These are phyloP conservation scores for Neurospora terricola DNA, from an alignment of 495 filamentous ascomycete genomes.

Conservation along the genomic window DNA sequence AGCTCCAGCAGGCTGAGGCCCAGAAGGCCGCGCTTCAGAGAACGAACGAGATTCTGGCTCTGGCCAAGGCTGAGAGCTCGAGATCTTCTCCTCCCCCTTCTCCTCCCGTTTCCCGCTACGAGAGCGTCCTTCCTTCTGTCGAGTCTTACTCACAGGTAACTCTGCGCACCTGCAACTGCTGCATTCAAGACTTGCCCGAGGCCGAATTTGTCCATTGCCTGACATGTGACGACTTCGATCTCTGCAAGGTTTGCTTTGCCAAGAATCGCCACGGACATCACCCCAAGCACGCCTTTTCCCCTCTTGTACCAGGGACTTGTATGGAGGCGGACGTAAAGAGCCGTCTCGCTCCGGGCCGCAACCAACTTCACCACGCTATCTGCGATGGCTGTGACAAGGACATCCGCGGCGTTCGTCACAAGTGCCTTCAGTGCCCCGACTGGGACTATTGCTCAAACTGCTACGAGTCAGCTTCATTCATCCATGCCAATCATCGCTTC, in stretches of 20 bases:
- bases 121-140: conserved; percentile 15
- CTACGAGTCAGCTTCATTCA: conserved; percentile 49
- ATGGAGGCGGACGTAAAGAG: conserved; percentile 46
- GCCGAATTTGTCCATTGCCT: conserved; percentile 75
- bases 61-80: conserved; percentile 1
- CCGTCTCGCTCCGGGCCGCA: conserved; percentile 73
- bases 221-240: conserved; percentile 80
- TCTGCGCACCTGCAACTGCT: conserved; percentile 86
- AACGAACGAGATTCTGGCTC: not conserved
- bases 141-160: conserved; percentile 15
- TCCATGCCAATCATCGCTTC: conserved; percentile 82
- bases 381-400: conserved; percentile 92
- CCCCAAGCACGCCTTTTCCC: conserved; percentile 71
- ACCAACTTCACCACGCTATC: conserved; percentile 71
- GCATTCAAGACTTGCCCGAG: conserved; percentile 68
- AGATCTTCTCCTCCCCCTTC: conserved; percentile 1
- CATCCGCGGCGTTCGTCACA: conserved; percentile 87
- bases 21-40: not conserved
- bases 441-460: conserved; percentile 94
- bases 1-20: not conserved
- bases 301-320: conserved; percentile 46
- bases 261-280: conserved; percentile 82
- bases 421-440: conserved; percentile 94
- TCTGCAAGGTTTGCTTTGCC: conserved; percentile 75
- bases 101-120: conserved; percentile 1